phyloP scores from a whole-genome alignment of 1,139 yeast species.

The Diutina ranongensis region DNA sequence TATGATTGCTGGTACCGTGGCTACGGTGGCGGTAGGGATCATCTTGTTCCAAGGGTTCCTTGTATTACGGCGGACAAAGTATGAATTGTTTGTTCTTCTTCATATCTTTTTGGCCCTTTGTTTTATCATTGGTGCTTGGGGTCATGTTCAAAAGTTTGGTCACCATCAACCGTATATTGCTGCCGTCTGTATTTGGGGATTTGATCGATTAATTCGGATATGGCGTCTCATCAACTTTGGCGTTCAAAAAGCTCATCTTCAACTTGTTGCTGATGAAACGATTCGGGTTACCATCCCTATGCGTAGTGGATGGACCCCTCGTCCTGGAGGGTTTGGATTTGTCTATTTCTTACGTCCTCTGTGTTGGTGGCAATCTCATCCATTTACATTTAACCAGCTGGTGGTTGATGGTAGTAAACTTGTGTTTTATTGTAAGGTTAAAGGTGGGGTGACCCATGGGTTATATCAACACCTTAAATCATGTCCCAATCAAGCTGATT shows the following conservation, averaged over 20 bases:
- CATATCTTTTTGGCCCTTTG: constrained; percentile 51
- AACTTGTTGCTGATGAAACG: constrained; percentile 3
- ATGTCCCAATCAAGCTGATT: constrained; percentile 32
- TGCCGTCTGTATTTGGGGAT: not conserved
- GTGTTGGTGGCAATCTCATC: constrained; percentile 48
- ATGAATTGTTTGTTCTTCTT: constrained; percentile 49
- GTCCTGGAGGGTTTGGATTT: constrained; percentile 43
- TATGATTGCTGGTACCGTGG: constrained; percentile 4
- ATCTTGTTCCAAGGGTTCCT: constrained; percentile 13
- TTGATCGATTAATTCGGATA: not conserved
- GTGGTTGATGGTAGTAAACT: constrained; percentile 14
- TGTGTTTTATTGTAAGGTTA: constrained; percentile 14
- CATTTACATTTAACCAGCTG: constrained; percentile 36
- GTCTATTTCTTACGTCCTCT: constrained; percentile 32
- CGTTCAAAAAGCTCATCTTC: not conserved
- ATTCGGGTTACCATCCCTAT: not conserved
- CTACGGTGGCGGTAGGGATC: not conserved
- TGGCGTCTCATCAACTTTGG: not conserved
- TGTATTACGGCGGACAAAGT: constrained; percentile 39
- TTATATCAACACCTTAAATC: constrained; percentile 22
- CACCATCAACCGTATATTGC: constrained; percentile 2
- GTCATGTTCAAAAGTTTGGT: constrained; percentile 30
- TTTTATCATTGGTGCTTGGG: constrained; percentile 48
- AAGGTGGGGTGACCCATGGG: constrained; percentile 23
- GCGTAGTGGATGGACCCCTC: constrained; percentile 21